Base-by-base conservation (phyloP, 1,284 basidiomycete genomes). In the Irpex sp. region DNA sequence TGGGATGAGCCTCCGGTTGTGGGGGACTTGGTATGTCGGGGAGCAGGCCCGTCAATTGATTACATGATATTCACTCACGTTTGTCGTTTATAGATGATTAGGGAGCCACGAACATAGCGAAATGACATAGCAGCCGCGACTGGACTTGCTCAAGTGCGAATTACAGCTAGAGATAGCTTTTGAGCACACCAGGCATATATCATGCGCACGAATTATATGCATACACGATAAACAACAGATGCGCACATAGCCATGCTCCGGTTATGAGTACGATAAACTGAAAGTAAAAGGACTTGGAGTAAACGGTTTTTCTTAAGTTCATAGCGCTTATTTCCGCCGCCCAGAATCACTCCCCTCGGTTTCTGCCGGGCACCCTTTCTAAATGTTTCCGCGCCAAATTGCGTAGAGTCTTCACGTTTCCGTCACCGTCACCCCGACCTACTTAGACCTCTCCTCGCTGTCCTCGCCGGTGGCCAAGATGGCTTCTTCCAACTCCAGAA, bases 401-500 rank as follows among this genome's bases (percentile, higher is more conserved):
- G 48, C 48, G 19, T 51, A 14, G 12, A 12, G 14, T 37, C 14
- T 5, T 16, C 36, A 52, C 58, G 49, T 45, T 47, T 33, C 49
- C 49, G 49, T 52, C 49, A 52, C 28, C 18, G 48, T 51, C 48
- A 51, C 28, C 5, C 6, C 28, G 28, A 33, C 28, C 39, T 45
- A 18, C n/a, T 18, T 51, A 23, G 48, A 18, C 28, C 52, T 54
- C 21, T 16, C 52, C 52, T 23, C 52, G 16, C 52, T 54, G 52
- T 16, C 28, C 52, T 35, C 9, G 14, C 52, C 33, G 33, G 21
- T 57, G 54, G 61, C 70, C 66, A 69, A 67, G 66, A 70, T 71
- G 67, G 71, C 69, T 58, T 71, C 69, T 58, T 55, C 59, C 19
- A 69, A 68, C 59, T 58, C 64, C 9, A 70, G 69, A 67, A 66